Conservation (phyloP, 805 yeast species). For the Barnettozyma salicaria region DNA sequence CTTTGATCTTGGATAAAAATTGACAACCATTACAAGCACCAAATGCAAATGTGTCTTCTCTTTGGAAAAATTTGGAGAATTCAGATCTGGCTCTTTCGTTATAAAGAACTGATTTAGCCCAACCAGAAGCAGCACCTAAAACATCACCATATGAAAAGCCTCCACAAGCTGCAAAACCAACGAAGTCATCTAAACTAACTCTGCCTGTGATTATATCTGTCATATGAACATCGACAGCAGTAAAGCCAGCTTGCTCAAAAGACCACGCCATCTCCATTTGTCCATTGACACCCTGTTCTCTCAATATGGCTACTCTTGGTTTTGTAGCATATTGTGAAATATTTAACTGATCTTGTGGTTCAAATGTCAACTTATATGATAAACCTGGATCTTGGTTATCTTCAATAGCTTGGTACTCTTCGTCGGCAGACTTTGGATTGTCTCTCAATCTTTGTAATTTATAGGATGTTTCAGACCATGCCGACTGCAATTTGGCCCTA, state of each 20-base stretch:
- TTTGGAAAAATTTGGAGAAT: conserved; percentile 75
- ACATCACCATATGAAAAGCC: conserved; percentile 99
- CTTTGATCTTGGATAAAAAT: conserved; percentile 80
- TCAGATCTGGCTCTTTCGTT: conserved; percentile 70
- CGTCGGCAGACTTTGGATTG: conserved; percentile 84
- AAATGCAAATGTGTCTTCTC: conserved; percentile 90
- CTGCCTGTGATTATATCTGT: conserved; percentile 76
- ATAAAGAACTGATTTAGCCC: conserved; percentile 95
- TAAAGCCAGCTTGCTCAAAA: conserved; percentile 92
- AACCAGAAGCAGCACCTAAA: conserved; percentile 96
- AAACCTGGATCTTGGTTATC: conserved; percentile 92
- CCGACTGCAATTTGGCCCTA: conserved; percentile 69
- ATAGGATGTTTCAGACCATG: conserved; percentile 86
- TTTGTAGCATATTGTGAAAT: conserved; percentile 34
- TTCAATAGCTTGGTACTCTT: conserved; percentile 67
- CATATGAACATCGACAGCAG: conserved; percentile 94
- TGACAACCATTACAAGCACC: conserved; percentile 99
- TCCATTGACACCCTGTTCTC: conserved; percentile 98
- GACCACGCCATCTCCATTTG: conserved; percentile 99
- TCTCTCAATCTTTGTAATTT: conserved; percentile 89
- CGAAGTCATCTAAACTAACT: conserved; percentile 69
- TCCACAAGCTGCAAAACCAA: conserved; percentile 97
- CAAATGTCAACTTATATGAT: conserved; percentile 68
- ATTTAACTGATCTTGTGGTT: conserved; percentile 45
- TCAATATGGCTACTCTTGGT: conserved; percentile 91